Base-by-base conservation (phyloP, 208 protist species). In the Leishmania gerbilli region DNA sequence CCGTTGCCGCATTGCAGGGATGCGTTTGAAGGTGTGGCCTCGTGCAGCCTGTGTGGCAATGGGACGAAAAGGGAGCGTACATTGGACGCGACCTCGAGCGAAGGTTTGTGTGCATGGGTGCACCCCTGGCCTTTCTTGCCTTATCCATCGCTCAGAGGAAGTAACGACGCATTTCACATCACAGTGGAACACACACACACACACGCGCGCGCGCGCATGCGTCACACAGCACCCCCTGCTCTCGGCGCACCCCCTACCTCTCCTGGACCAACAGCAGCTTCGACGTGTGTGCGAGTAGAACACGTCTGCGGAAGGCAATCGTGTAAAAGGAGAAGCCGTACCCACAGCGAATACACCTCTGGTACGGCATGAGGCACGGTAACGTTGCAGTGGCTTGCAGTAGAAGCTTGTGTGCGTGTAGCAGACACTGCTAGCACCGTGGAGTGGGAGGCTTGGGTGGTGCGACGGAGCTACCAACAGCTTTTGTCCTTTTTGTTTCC, bases 91-190 rank as follows among this genome's bases (percentile, higher is more conserved):
- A 21, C 7, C 8, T 71, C 40, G 19, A 47, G 45, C n/a, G 11
- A 21, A 21, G 40, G 34, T 49, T 31, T 21, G 40, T 31, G 27
- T 53, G 34, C 15, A 24, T 72, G 4, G 7, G 34, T 2, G 45
- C 11, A 21, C 45, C 27, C 19, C 13, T 7, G 51, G 7, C 45
- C 69, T 17, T 5, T 55, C 24, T 2, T 53, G 27, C 24, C 49
- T 42, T 47, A 74, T 34, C 0, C 69, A 74, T 74, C 42, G 24
- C 69, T 55, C 40, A 51, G 31, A 77, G n/a, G 15, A 77, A 74
- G 21, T 49, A 82, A n/a, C 82, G 40, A 7, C 21, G 55, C 77
- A 34, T 77, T 77, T 31, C 27, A 55, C 34, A 74, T 4, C 45
- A 53, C 69, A 53, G 27, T 74, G 27, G 19, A 45, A 51, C 40